Evolutionary conservation across 1,139 yeast species (phyloP).

Genomic region (Hemisphaericaspora xylofermentans): DNA sequence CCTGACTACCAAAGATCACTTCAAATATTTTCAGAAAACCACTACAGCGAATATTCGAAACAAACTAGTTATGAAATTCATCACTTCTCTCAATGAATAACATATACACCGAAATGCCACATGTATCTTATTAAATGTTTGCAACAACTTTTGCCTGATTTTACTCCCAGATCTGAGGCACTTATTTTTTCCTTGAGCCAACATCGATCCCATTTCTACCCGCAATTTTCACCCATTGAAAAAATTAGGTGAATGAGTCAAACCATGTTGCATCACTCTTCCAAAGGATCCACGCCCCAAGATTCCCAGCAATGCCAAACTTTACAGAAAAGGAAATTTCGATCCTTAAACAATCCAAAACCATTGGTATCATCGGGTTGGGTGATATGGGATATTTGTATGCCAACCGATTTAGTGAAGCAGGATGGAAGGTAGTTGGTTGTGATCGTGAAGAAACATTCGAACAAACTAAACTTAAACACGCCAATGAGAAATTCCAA

Average conservation of each 20-base stretch:
- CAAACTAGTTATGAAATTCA: too few relatives aligned
- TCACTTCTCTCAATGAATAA: too few relatives aligned
- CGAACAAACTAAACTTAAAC: slow-evolving; percentile 45
- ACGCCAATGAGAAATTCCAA: slow-evolving; percentile 45
- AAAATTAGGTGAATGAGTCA: not conserved
- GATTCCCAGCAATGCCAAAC: slow-evolving; percentile 6
- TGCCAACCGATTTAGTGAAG: slow-evolving; percentile 71
- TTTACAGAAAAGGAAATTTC: slow-evolving; percentile 13
- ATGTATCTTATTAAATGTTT: too few relatives aligned
- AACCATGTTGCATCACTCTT: not conserved
- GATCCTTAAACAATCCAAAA: slow-evolving; percentile 31
- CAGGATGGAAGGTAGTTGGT: slow-evolving; percentile 91
- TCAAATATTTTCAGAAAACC: too few relatives aligned
- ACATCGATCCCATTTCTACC: too few relatives aligned
- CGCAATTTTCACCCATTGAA: not conserved
- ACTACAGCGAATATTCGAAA: too few relatives aligned
- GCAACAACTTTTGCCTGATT: too few relatives aligned
- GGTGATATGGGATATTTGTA: slow-evolving; percentile 96
- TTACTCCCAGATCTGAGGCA: too few relatives aligned
- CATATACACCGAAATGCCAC: too few relatives aligned
- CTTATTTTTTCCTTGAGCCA: too few relatives aligned
- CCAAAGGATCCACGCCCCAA: not conserved
- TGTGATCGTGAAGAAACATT: slow-evolving; percentile 79
- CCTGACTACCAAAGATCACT: too few relatives aligned
- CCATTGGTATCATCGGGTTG: slow-evolving; percentile 87